Conservation (phyloP, 129 eudicot genomes). For the carrot (Daucus carota) region DNA sequence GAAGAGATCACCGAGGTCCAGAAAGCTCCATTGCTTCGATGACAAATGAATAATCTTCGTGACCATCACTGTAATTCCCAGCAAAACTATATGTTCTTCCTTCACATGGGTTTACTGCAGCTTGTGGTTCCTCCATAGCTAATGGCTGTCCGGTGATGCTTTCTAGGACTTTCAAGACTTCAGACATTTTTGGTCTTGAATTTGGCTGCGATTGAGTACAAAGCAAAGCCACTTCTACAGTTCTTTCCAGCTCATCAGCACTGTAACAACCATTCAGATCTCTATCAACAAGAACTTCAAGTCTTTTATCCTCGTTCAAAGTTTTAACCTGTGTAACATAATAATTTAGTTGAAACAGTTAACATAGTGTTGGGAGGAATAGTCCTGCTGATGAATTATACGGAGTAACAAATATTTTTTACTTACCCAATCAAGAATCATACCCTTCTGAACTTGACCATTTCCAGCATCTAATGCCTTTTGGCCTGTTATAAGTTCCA, state of each 20-base stretch:
- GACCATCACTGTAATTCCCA: conserved; percentile 36
- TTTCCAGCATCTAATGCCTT: conserved; percentile 73
- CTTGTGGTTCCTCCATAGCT: conserved; percentile 39
- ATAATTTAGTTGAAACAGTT: background rate
- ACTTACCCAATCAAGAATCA: conserved; percentile 82
- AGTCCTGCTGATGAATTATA: background rate
- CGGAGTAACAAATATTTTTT: background rate
- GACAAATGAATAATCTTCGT: conserved; percentile 19
- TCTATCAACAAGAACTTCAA: conserved; percentile 64
- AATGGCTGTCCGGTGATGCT: conserved; percentile 39
- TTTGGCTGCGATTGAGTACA: conserved; percentile 65
- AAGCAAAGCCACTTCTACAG: conserved; percentile 56
- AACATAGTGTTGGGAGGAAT: background rate
- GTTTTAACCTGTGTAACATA: conserved; percentile 47
- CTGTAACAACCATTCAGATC: conserved; percentile 59
- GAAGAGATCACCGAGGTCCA: conserved; percentile 51
- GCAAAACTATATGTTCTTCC: conserved; percentile 42
- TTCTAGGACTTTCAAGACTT: conserved; percentile 69
- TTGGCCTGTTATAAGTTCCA: conserved; percentile 87
- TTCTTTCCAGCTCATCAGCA: conserved; percentile 49
- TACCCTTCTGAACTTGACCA: conserved; percentile 84
- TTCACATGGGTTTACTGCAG: conserved; percentile 24
- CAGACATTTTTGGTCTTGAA: conserved; percentile 72
- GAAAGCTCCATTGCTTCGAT: conserved; percentile 37
- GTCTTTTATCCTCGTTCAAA: conserved; percentile 53